Base-by-base conservation (phyloP, 768 basidiomycete species). In the Brasilioporus rufonigricans region DNA sequence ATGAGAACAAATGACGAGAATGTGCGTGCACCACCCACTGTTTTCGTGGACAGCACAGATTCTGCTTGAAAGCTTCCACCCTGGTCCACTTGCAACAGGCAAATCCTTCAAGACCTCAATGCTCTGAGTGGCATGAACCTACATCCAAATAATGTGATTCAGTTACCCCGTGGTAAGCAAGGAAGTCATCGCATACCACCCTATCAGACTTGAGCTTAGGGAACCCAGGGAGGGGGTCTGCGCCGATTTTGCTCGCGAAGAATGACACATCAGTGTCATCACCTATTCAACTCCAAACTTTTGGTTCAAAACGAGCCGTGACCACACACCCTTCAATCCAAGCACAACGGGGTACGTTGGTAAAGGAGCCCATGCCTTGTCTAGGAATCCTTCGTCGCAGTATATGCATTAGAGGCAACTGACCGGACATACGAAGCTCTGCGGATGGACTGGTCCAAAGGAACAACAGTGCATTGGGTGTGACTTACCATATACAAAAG, bases 281-380 rank as follows among this genome's bases (percentile, higher is more conserved):
- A 12, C 87, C 81, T 80, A 47, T 36, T 13, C 27, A 23, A 41
- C 13, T 45, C 0, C 27, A 35, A 13, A 36, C 11, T 10, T 12
- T 1, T 7, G 9, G 9, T 50, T n/a, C 7, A 19, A 26, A 13
- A 6, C 13, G 32, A 21, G 10, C 10, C 33, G 21, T 54, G 4
- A 11, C 21, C 14, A 56, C 65, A 23, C 23, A 79, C 81, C 86
- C 72, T 91, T 93, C 65, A 92, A 77, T 27, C 70, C 73, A 6
- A 94, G 78, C 0, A 90, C 88, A 16, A 91, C 89, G 2, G 92
- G 91, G 69, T 87, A 95, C 0, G 92, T 93, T 10, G 93, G 92
- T 63, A 94, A 76, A 3, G 91, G 82, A 14, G 86, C 76, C 71
- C 89, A 95, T 27, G 79, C 74, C 56, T 80, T 77, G 71, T 87